Base-by-base conservation (phyloP, 2,329 filamentous ascomycete genomes). In the Diplodia sapinea region DNA sequence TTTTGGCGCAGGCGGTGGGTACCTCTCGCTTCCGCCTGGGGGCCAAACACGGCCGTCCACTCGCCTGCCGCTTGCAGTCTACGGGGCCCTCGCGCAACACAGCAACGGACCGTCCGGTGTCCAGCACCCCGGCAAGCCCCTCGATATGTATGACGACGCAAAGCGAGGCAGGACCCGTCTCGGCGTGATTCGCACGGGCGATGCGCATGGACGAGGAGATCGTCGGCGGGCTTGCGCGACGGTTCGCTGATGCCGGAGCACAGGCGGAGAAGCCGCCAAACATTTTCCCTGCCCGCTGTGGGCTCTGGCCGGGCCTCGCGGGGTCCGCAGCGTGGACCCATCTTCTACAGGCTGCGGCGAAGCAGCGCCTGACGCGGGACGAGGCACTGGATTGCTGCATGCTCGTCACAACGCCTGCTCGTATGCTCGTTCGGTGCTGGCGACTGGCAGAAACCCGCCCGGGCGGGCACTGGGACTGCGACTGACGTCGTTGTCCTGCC, bases 1-100 rank as follows among this genome's bases (percentile, higher is more conserved):
- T 66, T 66, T 66, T 66, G 64, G 64, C 6, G n/a, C 64, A 47
- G 33, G 17, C 26, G 31, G 64, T 66, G 64, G 64, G 64, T 63
- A 63, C 59, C 43, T 63, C 47, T 63, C 59, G 59, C 59, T 63
- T 63, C 36, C 20, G 64, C 33, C 15, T 57, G 52, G 64, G 64
- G 64, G n/a, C 52, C 54, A 38, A 40, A 66, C 15, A 3, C 3
- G 23, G 23, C 23, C 20, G 29, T 9, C 62, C 54, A 66, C 52
- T n/a, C 40, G n/a, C 15, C 51, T 59, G 54, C 64, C 63, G 51
- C 38, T 47, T 56, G 63, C n/a, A n/a, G 38, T 12, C 40, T 51
- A 43, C 64, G 49, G 23, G 57, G 40, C 26, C 50, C 38, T 33
- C 63, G 51, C 17, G 54, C 54, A 54, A 54, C 51, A 54, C 51